A percentile compares a stretch with the other conserved stretches of the same genome.
Conservation (phyloP, 75 land plant species). For the Picea sitchensis region DNA sequence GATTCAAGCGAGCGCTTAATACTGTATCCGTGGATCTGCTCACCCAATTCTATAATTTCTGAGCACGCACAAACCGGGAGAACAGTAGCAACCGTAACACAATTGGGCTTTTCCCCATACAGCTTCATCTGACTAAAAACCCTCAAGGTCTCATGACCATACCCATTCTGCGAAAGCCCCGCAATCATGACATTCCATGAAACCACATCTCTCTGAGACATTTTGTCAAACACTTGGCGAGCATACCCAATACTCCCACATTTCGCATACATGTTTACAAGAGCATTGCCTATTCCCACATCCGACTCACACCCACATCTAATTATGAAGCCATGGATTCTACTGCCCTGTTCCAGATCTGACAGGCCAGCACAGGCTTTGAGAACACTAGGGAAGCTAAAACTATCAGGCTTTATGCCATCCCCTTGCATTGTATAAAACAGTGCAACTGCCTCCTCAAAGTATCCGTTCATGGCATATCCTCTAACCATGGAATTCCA, state of each 20-base stretch:
- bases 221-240: constrained; percentile 37
- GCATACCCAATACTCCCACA: constrained; percentile 40
- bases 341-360: constrained; percentile 12
- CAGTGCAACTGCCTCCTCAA: constrained; percentile 24
- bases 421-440: constrained; percentile 37
- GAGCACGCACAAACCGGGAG: too few relatives aligned
- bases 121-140: constrained; percentile 40
- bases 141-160: constrained; percentile 14
- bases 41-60: too few relatives aligned
- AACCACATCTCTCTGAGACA: constrained; percentile 51
- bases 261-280: constrained; percentile 64
- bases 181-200: constrained; percentile 64
- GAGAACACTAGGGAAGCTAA: constrained; percentile 37
- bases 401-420: constrained; percentile 25
- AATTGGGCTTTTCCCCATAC: constrained; percentile 42
- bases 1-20: too few relatives aligned
- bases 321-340: constrained; percentile 25
- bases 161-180: constrained; percentile 40
- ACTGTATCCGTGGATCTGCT: too few relatives aligned
- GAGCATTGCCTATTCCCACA: constrained; percentile 42
- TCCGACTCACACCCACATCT: constrained; percentile 37
- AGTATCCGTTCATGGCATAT: constrained; percentile 36
- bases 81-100: constrained; percentile 20
- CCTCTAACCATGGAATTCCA: constrained; percentile 75
- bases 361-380: constrained; percentile 30